Conservation (phyloP, 371 early-diverging fungal genomes). For the Ordospora pajunii region DNA sequence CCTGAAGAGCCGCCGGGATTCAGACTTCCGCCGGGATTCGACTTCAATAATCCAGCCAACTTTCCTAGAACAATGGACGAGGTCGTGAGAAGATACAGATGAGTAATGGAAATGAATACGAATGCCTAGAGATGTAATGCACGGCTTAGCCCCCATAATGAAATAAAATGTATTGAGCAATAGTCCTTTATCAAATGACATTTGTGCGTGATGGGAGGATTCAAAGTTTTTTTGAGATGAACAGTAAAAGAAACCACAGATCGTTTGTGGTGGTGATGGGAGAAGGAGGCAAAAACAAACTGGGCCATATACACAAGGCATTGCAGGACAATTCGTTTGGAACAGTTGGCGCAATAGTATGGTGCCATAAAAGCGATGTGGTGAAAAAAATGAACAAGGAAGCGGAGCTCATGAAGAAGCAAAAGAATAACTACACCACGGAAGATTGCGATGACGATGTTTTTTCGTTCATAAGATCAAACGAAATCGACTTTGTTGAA, state of each 20-base stretch:
- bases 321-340: slow-evolving; percentile 25
- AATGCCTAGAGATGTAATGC: background rate
- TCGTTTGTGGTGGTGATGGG: slow-evolving; percentile 48
- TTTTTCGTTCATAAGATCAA: slow-evolving; percentile 37
- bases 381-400: slow-evolving; percentile 25
- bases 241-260: slow-evolving; percentile 44
- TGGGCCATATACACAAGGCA: slow-evolving; percentile 36
- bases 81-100: background rate
- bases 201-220: background rate
- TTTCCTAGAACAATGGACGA: slow-evolving; percentile 1
- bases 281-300: slow-evolving; percentile 28
- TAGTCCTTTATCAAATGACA: background rate
- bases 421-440: slow-evolving; percentile 3
- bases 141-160: background rate
- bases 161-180: background rate
- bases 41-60: slow-evolving; percentile 3
- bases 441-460: slow-evolving; percentile 31
- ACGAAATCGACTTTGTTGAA: slow-evolving; percentile 61
- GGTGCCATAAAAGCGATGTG: slow-evolving; percentile 52
- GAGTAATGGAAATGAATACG: background rate
- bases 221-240: slow-evolving; percentile 21
- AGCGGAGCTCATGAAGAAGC: background rate
- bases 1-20: slow-evolving; percentile 7
- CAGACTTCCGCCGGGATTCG: slow-evolving; percentile 8
- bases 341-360: slow-evolving; percentile 31